phyloP scores from a whole-genome alignment of 2,329 filamentous ascomycete genomes.

The Verticillium dahliae region DNA sequence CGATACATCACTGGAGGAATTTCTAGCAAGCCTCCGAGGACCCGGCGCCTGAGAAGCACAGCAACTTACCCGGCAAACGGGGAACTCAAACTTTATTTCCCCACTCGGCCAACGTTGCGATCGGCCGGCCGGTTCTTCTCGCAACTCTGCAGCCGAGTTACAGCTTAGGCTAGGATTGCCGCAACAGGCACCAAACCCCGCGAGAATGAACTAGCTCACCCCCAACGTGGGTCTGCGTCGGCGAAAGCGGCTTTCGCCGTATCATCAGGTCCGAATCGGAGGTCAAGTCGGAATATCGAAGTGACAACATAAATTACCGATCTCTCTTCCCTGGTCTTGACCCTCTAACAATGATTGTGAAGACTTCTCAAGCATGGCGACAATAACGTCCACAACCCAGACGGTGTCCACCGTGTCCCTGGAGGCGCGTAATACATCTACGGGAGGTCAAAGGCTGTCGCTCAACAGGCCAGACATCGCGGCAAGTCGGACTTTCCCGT shows the following conservation, averaged over 20 bases:
- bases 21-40: no score
- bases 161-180: no score
- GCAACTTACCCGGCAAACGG: no score
- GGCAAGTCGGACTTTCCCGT: background rate
- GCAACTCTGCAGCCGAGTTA: no score
- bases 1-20: no score
- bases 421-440: background rate
- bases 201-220: no score
- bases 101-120: no score
- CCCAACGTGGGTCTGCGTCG: background rate
- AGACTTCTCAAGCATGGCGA: background rate
- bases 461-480: background rate
- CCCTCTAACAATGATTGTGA: no score
- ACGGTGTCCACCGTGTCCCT: background rate
- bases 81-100: no score
- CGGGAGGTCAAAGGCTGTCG: background rate
- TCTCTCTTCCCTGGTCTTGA: background rate
- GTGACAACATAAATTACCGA: background rate
- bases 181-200: no score
- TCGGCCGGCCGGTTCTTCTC: no score
- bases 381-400: background rate
- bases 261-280: background rate
- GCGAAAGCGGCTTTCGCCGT: background rate
- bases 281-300: background rate
- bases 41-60: no score